A percentile compares a stretch with the other conserved stretches of the same genome.
phyloP scores from a whole-genome alignment of 1,284 basidiomycete genomes.

The Tremellales sp. region DNA sequence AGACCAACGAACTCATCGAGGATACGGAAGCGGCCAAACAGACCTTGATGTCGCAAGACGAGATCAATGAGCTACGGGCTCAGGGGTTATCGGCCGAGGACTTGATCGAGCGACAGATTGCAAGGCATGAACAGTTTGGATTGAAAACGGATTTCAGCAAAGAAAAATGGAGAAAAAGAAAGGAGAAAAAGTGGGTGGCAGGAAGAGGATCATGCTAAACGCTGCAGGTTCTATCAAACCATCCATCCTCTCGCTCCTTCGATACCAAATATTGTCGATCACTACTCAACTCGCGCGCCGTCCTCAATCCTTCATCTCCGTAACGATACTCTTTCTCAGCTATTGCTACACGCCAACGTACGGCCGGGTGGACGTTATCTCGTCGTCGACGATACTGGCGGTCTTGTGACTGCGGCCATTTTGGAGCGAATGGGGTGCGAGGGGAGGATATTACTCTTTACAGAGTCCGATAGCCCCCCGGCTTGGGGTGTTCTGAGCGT shows the following conservation, averaged over 20 bases:
- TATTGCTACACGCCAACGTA: slow-evolving; percentile 78
- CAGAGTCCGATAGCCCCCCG: slow-evolving; percentile 88
- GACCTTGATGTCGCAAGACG: slow-evolving; percentile 64
- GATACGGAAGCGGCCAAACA: slow-evolving; percentile 63
- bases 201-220: not conserved
- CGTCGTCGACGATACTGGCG: slow-evolving; percentile 87
- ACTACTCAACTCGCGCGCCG: slow-evolving; percentile 66
- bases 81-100: slow-evolving; percentile 58
- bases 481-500: slow-evolving; percentile 77
- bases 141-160: slow-evolving; percentile 95
- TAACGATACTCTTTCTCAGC: slow-evolving; percentile 81
- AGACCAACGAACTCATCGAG: slow-evolving; percentile 54
- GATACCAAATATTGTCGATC: slow-evolving; percentile 79
- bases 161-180: slow-evolving; percentile 91
- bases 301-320: slow-evolving; percentile 78
- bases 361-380: slow-evolving; percentile 82
- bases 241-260: slow-evolving; percentile 89
- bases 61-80: slow-evolving; percentile 65
- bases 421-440: slow-evolving; percentile 81
- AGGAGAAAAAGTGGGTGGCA: slow-evolving; percentile 78
- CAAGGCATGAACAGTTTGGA: slow-evolving; percentile 80
- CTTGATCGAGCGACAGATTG: slow-evolving; percentile 88
- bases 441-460: slow-evolving; percentile 78
- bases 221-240: slow-evolving; percentile 71
- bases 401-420: slow-evolving; percentile 79